Base-by-base conservation (phyloP, 495 filamentous ascomycete species). In the Aspergillus affinis region DNA sequence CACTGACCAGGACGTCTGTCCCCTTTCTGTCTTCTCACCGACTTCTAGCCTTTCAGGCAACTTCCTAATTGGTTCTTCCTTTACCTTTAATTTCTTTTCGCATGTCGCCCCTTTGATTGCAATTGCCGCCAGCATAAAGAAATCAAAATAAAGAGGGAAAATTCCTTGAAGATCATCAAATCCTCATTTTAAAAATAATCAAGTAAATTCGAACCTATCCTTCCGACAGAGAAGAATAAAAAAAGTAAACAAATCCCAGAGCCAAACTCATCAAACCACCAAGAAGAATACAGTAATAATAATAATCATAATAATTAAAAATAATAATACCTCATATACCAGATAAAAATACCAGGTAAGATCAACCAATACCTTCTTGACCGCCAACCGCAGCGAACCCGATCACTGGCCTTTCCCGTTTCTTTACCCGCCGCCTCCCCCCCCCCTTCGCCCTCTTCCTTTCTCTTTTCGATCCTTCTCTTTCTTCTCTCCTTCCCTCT, bases 391-490 rank as follows among this genome's bases (percentile, higher is more conserved):
- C 36, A 41, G 36, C 36, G 36, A 17, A 13, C 36, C 36, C 36
- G 36, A 41, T 41, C 36, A 41, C 36, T 51, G 23, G 15, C 8
- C 52, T 44, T 19, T 52, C 21, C 50, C 50, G 50, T 52, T 53
- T 36, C 54, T 48, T 55, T 61, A 61, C 59, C 59, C 59, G 59
- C 59, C 59, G 49, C 59, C 54, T 54, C 32, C 29, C 52, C 59
- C 61, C 51, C 61, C 58, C 59, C 20, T n/a, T 57, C 32, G 57
- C 61, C 58, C 46, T 48, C 54, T 45, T 32, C 57, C 61, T 64
- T 58, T 58, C 58, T 62, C 69, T 70, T 68, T 62, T 72, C 64
- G 69, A 20, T 46, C 52, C 29, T 53, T 50, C 69, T 72, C 62
- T 66, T 69, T 63, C 62, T 51, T 30, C 55, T 58, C 54, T 60